phyloP scores from a whole-genome alignment of 2,329 filamentous ascomycete genomes.

The Venturia asperata region DNA sequence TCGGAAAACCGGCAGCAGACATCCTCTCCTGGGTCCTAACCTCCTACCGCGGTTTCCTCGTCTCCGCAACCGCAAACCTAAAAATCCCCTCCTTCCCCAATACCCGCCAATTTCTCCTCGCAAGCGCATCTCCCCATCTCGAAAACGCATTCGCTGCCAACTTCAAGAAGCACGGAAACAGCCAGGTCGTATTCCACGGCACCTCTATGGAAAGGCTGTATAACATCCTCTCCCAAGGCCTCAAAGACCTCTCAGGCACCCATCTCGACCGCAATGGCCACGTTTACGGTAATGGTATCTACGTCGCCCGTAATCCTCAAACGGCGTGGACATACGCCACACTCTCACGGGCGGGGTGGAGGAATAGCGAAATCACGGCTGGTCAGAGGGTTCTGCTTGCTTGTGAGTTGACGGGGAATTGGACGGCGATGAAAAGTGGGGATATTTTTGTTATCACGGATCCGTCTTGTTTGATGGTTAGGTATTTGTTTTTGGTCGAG shows the following conservation, averaged over 20 bases:
- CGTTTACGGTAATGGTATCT: slow-evolving; percentile 30
- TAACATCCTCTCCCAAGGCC: slow-evolving; percentile 28
- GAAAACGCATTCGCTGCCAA: slow-evolving; percentile 25
- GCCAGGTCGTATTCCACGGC: slow-evolving; percentile 30
- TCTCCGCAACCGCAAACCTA: slow-evolving; percentile 25
- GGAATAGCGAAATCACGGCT: slow-evolving; percentile 25
- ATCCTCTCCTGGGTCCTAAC: slow-evolving; percentile 29
- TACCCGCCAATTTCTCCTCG: slow-evolving; percentile 31
- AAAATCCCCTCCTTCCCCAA: slow-evolving; percentile 29
- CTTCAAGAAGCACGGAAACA: slow-evolving; percentile 21
- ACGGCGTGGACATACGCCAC: slow-evolving; percentile 26
- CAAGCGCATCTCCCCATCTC: slow-evolving; percentile 26
- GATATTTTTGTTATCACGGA: slow-evolving; percentile 29
- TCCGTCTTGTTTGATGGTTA: slow-evolving; percentile 28
- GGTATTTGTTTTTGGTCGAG: slow-evolving; percentile 29
- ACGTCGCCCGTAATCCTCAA: slow-evolving; percentile 28
- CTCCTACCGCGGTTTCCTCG: slow-evolving; percentile 28
- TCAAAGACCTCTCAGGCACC: slow-evolving; percentile 27
- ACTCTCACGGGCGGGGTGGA: slow-evolving; percentile 25
- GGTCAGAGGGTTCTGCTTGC: slow-evolving; percentile 29
- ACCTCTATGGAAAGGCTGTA: slow-evolving; percentile 30
- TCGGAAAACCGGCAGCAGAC: slow-evolving; percentile 20
- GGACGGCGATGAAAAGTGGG: background rate
- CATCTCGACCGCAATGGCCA: slow-evolving; percentile 29
- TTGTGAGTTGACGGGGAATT: slow-evolving; percentile 27